Evolutionary conservation across 176 grass and related monocot species (phyloP), one percentile per base, ranked within the genome.

Genomic region (Oryza glumipatula): DNA sequence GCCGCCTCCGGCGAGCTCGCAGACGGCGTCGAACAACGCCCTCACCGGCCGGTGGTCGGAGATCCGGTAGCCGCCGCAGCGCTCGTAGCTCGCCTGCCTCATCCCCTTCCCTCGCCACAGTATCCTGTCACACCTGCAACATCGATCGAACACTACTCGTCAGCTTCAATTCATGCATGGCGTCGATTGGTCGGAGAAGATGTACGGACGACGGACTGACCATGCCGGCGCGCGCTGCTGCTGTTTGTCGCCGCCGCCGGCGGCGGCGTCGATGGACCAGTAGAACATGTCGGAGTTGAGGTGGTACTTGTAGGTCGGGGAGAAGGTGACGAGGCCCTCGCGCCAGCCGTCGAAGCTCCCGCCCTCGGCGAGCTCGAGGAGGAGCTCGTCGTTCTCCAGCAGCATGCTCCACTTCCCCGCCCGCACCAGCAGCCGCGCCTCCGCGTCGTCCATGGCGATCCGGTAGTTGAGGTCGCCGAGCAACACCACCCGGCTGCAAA

Each of bases 401-500:
- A 97, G 86, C 69, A 77, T 84, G 70, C 80, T 67, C 95, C 95
- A 97, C 65, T 88, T 87, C 79, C 66, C 84, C 15, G 86, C 84
- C 32, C 73, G 10, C 67, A 97, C 90, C 36, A 94, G 88, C 72
- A 78, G 79, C 70, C 72, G 65, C 6, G 84, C 90, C 74, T 91
- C 70, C 24, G 0, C 75, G 76, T 86, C 88, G 52, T 84, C 88
- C 75, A 94, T 79, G 60, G 88, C 85, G 78, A 97, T 86, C 67
- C 95, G 73, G 80, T 97, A 97, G 89, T 97, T 97, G 65, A 97
- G 82, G 84, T 97, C 95, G 15, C 95, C 95, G 15, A 97, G 63
- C 72, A 94, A 68, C 48, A 97, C 75, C 63, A 93, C 77, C 12
- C 84, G 84, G 73, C 95, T 97, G 88, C 83, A 44, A 43, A 4